Conservation (phyloP, 768 basidiomycete species). For the Tephrocybe sp. region DNA sequence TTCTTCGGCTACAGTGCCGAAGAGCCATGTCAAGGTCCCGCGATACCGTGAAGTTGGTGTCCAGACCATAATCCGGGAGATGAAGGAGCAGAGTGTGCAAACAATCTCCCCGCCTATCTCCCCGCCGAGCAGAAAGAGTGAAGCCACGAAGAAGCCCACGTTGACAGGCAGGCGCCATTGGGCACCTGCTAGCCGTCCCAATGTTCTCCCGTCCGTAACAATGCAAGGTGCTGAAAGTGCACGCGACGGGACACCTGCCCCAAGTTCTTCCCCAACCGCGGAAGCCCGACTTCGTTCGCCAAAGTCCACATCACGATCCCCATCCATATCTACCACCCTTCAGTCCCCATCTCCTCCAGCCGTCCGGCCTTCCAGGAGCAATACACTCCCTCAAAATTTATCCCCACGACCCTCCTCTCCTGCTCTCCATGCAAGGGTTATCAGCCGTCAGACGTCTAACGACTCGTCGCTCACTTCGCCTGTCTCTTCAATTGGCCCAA, state of each 20-base stretch:
- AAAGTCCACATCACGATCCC: conserved; percentile 4
- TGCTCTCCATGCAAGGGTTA: conserved; percentile 1
- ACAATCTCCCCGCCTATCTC: conserved; percentile 35
- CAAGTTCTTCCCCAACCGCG: conserved; percentile 19
- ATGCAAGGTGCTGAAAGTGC: conserved; percentile 17
- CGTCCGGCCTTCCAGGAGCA: conserved; percentile 26
- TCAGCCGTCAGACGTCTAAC: conserved; percentile 46
- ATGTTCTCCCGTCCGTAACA: conserved; percentile 21
- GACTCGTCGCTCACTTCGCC: conserved; percentile 53
- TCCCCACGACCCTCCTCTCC: conserved; percentile 13
- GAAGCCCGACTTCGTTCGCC: conserved; percentile 6
- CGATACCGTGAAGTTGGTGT: conserved; percentile 68
- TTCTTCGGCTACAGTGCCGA: conserved; percentile 35
- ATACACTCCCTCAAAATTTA: conserved; percentile 15
- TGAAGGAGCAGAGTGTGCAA: conserved; percentile 60
- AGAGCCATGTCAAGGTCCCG: conserved; percentile 39
- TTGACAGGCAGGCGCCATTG: conserved; percentile 26
- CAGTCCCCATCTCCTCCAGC: conserved; percentile 9
- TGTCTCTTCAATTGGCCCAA: conserved; percentile 52
- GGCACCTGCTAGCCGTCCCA: conserved; percentile 26
- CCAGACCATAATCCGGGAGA: conserved; percentile 63
- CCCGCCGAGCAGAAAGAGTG: conserved; percentile 10
- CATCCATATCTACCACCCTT: conserved; percentile 18
- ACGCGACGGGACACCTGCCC: conserved; percentile 17
- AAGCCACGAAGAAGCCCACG: conserved; percentile 14